phyloP scores from a whole-genome alignment of 257 asterid genomes.

The Ligustrum vulgare region DNA sequence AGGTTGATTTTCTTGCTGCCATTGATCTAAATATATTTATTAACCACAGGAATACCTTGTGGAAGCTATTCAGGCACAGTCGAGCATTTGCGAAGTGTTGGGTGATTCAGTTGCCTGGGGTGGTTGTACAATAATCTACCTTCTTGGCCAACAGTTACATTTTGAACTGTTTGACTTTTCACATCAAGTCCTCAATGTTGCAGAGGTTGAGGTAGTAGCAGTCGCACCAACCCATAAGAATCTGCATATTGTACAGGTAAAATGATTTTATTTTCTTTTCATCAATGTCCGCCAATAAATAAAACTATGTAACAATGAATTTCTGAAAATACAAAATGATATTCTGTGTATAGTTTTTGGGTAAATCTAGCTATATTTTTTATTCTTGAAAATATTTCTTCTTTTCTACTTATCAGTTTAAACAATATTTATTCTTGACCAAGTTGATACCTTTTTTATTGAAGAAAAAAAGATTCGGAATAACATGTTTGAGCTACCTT shows the following conservation, averaged over 20 bases:
- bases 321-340: not conserved
- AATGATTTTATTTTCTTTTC: not conserved
- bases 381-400: too few relatives aligned
- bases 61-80: slow-evolving; percentile 63
- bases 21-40: not conserved
- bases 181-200: slow-evolving; percentile 92
- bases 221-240: slow-evolving; percentile 51
- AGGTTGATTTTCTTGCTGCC: not conserved
- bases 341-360: not conserved
- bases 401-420: too few relatives aligned
- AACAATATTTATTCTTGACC: too few relatives aligned
- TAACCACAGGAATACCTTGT: slow-evolving; percentile 74
- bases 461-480: not conserved
- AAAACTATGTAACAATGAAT: not conserved
- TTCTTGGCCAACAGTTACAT: slow-evolving; percentile 94
- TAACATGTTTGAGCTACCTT: not conserved
- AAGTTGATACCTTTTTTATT: too few relatives aligned
- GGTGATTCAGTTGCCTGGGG: slow-evolving; percentile 99
- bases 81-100: slow-evolving; percentile 65
- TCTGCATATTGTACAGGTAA: slow-evolving; percentile 62
- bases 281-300: slow-evolving; percentile 5
- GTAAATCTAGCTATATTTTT: not conserved
- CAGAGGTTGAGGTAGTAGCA: slow-evolving; percentile 83
- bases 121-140: slow-evolving; percentile 89
- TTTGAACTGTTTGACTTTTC: slow-evolving; percentile 93